Evolutionary conservation across 345 rosid genomes (phyloP).

Genomic region (Brassica incana): DNA sequence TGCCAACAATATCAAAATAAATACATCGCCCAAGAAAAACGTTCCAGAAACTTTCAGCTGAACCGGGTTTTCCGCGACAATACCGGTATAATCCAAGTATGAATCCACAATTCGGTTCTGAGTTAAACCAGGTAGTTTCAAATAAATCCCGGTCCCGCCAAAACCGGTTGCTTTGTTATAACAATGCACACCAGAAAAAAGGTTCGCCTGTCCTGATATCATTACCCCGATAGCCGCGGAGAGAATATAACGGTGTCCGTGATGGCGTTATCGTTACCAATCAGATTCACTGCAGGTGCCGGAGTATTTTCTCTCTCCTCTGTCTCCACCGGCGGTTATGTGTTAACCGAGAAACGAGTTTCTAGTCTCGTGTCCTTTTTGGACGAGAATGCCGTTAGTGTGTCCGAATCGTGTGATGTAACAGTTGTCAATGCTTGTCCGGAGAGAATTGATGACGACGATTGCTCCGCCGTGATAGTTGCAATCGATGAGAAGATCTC

Average conservation of each 20-base stretch:
- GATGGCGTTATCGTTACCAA: constrained; percentile 63
- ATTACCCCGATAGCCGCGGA: constrained; percentile 72
- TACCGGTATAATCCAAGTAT: constrained; percentile 70
- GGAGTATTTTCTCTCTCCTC: constrained; percentile 55
- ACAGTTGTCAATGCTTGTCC: constrained; percentile 82
- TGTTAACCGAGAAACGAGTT: constrained; percentile 90
- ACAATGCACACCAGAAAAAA: constrained; percentile 78
- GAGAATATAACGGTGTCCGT: constrained; percentile 77
- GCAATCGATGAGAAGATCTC: constrained; percentile 71
- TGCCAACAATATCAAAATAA: constrained; percentile 57
- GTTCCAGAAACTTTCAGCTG: constrained; percentile 64
- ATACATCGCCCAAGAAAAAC: constrained; percentile 77
- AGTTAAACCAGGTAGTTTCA: constrained; percentile 66
- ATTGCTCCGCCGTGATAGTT: constrained; percentile 88
- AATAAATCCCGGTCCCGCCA: constrained; percentile 89
- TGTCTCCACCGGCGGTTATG: constrained; percentile 85
- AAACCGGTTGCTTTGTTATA: constrained; percentile 80
- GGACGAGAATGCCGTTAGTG: constrained; percentile 67
- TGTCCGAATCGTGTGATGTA: constrained; percentile 66
- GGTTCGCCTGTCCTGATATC: constrained; percentile 74
- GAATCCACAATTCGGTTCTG: constrained; percentile 55
- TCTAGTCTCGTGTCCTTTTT: constrained; percentile 79
- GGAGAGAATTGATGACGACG: constrained; percentile 68
- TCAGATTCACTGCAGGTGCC: constrained; percentile 63
- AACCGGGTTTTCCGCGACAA: constrained; percentile 84